Percentiles rank a stretch among this genome's conserved stretches.
These are phyloP conservation scores for Brassica nigra DNA, from an alignment of 345 rosid genomes.

Conservation along the genomic window DNA sequence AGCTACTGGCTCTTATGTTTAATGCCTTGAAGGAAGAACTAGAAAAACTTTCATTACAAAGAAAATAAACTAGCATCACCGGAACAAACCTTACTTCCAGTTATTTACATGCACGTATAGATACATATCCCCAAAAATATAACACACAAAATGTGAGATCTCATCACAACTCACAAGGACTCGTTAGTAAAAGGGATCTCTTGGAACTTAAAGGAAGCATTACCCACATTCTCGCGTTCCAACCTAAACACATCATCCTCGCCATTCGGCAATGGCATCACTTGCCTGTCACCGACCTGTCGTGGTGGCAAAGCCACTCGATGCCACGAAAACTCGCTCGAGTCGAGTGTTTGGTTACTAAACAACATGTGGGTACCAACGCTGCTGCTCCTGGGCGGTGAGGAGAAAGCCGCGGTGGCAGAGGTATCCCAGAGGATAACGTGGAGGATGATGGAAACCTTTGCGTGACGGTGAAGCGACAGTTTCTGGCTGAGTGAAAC, in stretches of 20 bases:
- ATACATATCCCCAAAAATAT: constrained; percentile 11
- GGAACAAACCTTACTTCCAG: constrained; percentile 5
- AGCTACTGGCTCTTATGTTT: not conserved
- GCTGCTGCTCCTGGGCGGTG: constrained; percentile 36
- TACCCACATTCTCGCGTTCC: constrained; percentile 73
- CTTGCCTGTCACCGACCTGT: constrained; percentile 62
- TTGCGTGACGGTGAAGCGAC: constrained; percentile 86
- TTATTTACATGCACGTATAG: constrained; percentile 29
- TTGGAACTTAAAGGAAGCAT: constrained; percentile 78
- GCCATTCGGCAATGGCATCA: constrained; percentile 52
- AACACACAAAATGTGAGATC: not conserved
- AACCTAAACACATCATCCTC: constrained; percentile 37
- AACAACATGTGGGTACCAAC: constrained; percentile 29
- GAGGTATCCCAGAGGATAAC: constrained; percentile 70
- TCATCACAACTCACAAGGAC: constrained; percentile 36
- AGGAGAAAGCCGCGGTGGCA: constrained; percentile 35
- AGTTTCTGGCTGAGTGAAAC: constrained; percentile 92
- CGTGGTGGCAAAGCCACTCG: constrained; percentile 36
- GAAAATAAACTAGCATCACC: constrained; percentile 3
- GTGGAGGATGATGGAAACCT: constrained; percentile 64
- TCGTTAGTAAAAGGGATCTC: constrained; percentile 66
- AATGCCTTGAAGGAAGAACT: not conserved
- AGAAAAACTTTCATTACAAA: not conserved
- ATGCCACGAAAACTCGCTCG: constrained; percentile 35
- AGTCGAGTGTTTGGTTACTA: constrained; percentile 32